Base-by-base conservation (phyloP, 257 asterid species). In the Salvia miltiorrhiza region DNA sequence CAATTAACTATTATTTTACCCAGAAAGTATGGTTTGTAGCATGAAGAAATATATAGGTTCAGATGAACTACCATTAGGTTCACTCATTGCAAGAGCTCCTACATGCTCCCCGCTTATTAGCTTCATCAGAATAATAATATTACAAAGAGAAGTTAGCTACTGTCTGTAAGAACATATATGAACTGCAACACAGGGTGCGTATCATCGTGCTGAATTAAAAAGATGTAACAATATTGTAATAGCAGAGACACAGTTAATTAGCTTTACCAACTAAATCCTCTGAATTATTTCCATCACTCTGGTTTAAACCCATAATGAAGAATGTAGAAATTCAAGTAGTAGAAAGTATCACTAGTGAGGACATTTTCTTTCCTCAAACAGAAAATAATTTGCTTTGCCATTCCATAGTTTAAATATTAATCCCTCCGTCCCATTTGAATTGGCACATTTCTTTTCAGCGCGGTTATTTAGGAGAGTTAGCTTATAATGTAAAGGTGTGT, bases 51-150 rank as follows among this genome's bases (percentile, higher is more conserved):
- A 24, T 3, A 77, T 2, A 69, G 45, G 48, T 73, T 73, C 60
- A 69, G 30, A 75, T 43, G 57, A 57, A 55, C 73, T 85, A 94
- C 97, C 96, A 80, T 94, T 89, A 47, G 99, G 97, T 80, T 94
- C 99, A 74, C 99, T 94, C 99, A 94, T 91, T 56, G 97, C 97
- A 80, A 94, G 99, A 80, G 99, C 97, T 79, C 99, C 99, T 3
- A 94, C 87, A 68, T 94, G 97, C 83, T 89, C 97, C 65, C 99
- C 99, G 33, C 87, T 82, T 73, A 94, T 85, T 73, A 94, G 85
- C 99, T 94, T 75, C 92, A 87, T 65, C 53, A 61, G 64, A 76
- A 79, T 45, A 81, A 79, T 49, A 81, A 74, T 62, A 49, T 63
- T 30, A 73, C 45, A 71, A 43, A 68, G 44, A 72, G 13, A 66